phyloP scores from a whole-genome alignment of 352 stramenopile species.

The Phytophthora sojae region DNA sequence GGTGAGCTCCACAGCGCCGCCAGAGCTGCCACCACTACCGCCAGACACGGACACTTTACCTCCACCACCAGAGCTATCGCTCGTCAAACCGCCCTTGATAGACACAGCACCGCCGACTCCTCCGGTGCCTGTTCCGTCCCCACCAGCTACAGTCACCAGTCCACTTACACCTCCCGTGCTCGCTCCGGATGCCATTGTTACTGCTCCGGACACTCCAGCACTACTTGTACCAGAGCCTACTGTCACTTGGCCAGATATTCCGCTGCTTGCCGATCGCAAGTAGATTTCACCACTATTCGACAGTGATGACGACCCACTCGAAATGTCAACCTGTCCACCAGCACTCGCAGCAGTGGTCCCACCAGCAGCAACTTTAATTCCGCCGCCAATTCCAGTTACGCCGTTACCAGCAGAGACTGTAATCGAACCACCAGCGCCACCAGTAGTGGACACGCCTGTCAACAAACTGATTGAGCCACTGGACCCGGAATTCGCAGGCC shows the following conservation, averaged over 20 bases:
- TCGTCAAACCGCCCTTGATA: slow-evolving; percentile 19
- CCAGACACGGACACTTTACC: slow-evolving; percentile 12
- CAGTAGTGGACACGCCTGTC: slow-evolving; percentile 27
- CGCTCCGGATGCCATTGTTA: slow-evolving; percentile 45
- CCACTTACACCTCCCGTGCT: slow-evolving; percentile 36
- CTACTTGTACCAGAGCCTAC: slow-evolving; percentile 32
- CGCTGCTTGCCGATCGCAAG: slow-evolving; percentile 28
- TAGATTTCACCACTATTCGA: slow-evolving; percentile 45
- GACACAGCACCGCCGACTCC: slow-evolving; percentile 38
- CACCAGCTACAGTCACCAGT: slow-evolving; percentile 42
- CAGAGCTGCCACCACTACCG: slow-evolving; percentile 11
- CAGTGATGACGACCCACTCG: slow-evolving; percentile 33
- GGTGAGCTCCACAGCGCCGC: slow-evolving; percentile 21
- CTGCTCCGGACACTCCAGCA: slow-evolving; percentile 25
- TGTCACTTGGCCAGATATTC: no score
- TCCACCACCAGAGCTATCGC: background rate
- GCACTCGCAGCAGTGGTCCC: slow-evolving; percentile 24
- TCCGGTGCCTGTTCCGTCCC: slow-evolving; percentile 29
- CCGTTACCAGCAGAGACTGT: slow-evolving; percentile 31
- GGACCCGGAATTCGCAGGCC: slow-evolving; percentile 27
- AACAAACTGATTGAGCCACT: slow-evolving; percentile 34
- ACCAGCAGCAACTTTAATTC: slow-evolving; percentile 47
- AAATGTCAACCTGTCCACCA: slow-evolving; percentile 43
- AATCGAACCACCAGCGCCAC: slow-evolving; percentile 22
- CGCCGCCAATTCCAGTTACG: slow-evolving; percentile 44